A percentile compares a stretch with the other conserved stretches of the same genome.
Conservation (phyloP, 2,329 filamentous ascomycete species). For the Nothopassalora personata region DNA sequence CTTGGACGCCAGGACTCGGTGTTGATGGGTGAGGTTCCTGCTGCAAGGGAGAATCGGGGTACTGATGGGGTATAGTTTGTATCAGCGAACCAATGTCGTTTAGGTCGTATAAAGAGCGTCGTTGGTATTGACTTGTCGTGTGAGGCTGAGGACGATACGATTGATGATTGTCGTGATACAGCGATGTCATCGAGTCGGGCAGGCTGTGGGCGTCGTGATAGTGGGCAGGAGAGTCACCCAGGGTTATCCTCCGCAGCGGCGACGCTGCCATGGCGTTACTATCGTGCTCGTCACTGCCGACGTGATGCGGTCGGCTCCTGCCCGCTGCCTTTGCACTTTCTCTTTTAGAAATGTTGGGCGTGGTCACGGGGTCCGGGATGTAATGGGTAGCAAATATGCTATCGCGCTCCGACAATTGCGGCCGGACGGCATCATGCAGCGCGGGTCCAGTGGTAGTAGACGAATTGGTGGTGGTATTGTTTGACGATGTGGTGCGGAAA, state of each 20-base stretch:
- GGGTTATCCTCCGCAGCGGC: constrained; percentile 6
- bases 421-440: constrained; percentile 35
- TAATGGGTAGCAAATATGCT: constrained; percentile 61
- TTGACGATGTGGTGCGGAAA: background rate
- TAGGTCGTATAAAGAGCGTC: constrained; percentile 30
- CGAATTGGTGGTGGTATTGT: background rate
- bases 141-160: constrained; percentile 4
- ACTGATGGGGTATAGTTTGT: constrained; percentile 3
- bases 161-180: constrained; percentile 7
- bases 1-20: constrained; percentile 12
- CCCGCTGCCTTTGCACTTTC: constrained; percentile 2
- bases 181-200: background rate
- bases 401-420: constrained; percentile 57
- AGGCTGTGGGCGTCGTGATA: constrained; percentile 10
- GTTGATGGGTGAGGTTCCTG: constrained; percentile 16
- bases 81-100: constrained; percentile 20
- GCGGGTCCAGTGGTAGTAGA: constrained; percentile 1
- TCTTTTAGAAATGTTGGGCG: constrained; percentile 21
- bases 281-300: constrained; percentile 3
- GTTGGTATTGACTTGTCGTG: constrained; percentile 25
- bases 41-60: constrained; percentile 13
- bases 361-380: constrained; percentile 44
- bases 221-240: constrained; percentile 10
- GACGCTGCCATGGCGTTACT: constrained; percentile 8
- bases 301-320: constrained; percentile 15